These are phyloP conservation scores for Mycena sanguinolenta DNA, from an alignment of 768 basidiomycete species.

Conservation along the genomic window DNA sequence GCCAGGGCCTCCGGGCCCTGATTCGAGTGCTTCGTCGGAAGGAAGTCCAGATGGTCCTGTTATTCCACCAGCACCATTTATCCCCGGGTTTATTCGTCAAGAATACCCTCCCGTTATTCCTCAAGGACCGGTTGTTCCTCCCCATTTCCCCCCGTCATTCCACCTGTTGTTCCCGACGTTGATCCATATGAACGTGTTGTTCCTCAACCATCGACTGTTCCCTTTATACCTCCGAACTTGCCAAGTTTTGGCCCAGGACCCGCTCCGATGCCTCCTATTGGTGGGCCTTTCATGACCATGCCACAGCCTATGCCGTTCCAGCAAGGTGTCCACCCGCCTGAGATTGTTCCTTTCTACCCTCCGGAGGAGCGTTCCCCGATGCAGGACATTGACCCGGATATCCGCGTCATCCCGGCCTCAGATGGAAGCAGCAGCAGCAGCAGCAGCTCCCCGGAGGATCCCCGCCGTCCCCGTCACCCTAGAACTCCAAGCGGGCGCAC, in stretches of 20 bases:
- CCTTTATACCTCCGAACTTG: conserved; percentile 36
- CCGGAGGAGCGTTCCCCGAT: conserved; percentile 20
- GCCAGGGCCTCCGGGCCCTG: conserved; percentile 12
- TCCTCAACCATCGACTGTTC: conserved; percentile 35
- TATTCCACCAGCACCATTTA: conserved; percentile 10
- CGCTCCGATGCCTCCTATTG: too few species aligned
- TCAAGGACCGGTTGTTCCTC: conserved; percentile 6
- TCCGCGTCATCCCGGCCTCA: conserved; percentile 11
- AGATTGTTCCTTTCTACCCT: conserved; percentile 12
- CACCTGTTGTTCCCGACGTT: conserved; percentile 49
- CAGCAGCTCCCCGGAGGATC: neutral
- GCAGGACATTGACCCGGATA: conserved; percentile 4
- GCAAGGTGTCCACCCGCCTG: neutral
- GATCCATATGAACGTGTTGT: conserved; percentile 32
- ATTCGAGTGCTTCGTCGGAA: conserved; percentile 29
- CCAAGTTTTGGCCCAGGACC: neutral
- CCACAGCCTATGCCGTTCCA: conserved; percentile 5
- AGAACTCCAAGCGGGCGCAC: conserved; percentile 1
- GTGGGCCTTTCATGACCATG: conserved; percentile 18
- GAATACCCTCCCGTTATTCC: too few species aligned
- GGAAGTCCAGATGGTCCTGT: conserved; percentile 16
- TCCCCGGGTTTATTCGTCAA: conserved; percentile 26
- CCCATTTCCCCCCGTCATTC: conserved; percentile 49
- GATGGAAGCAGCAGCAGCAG: conserved; percentile 9
- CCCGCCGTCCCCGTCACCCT: conserved; percentile 4